These are phyloP conservation scores for Metschnikowia reukaufii DNA, from an alignment of 805 yeast genomes.

Conservation along the genomic window DNA sequence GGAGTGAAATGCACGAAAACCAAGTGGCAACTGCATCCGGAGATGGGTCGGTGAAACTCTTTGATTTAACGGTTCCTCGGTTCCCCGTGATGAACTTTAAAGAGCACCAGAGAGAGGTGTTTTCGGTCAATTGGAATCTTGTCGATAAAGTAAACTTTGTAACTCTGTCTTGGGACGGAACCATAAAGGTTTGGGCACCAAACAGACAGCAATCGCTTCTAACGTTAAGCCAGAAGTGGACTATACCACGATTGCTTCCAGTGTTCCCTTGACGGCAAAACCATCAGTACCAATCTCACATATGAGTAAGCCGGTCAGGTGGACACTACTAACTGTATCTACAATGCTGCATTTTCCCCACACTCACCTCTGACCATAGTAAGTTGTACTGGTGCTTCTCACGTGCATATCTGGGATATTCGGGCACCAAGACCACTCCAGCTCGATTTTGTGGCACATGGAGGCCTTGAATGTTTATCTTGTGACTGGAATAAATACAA, in stretches of 20 bases:
- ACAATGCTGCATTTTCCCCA: constrained; percentile 80
- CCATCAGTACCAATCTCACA: constrained; percentile 35
- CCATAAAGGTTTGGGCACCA: constrained; percentile 78
- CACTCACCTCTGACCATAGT: constrained; percentile 71
- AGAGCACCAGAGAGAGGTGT: constrained; percentile 78
- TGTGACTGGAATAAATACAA: constrained; percentile 92
- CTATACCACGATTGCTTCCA: constrained; percentile 28
- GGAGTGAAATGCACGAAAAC: constrained; percentile 91
- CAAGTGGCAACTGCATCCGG: constrained; percentile 84
- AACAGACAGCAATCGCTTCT: constrained; percentile 52
- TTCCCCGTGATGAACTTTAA: constrained; percentile 73
- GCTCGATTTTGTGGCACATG: constrained; percentile 66
- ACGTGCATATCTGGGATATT: constrained; percentile 78
- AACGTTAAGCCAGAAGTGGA: constrained; percentile 46
- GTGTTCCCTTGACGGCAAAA: constrained; percentile 24
- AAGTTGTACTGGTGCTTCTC: constrained; percentile 73
- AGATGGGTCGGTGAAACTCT: constrained; percentile 82
- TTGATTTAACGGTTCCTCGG: constrained; percentile 65
- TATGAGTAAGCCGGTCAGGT: constrained; percentile 25
- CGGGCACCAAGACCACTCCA: constrained; percentile 64
- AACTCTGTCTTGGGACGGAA: constrained; percentile 91
- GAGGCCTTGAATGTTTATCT: constrained; percentile 75
- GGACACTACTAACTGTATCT: constrained; percentile 59
- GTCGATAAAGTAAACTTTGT: constrained; percentile 67
- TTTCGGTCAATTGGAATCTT: constrained; percentile 71